Evolutionary conservation across 495 filamentous ascomycete genomes (phyloP), one percentile per base, ranked within the genome.

Genomic region (Lepraria neglecta): DNA sequence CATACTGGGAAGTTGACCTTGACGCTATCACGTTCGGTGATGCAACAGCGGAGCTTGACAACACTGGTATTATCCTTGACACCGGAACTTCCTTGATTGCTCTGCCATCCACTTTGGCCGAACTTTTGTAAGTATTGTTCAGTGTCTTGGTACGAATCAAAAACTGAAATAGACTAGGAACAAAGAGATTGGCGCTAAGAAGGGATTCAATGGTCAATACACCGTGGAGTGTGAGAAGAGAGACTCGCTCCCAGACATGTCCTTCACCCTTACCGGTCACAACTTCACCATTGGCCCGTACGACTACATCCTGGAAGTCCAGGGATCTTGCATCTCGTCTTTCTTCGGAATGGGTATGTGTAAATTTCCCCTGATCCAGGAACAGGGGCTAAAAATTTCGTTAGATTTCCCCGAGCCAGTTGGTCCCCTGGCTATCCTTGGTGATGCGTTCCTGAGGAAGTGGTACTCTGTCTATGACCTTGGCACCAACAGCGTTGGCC

Each of bases 1-100:
- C 95, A 44, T 99, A 99, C 82, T 99, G 95, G 95, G 95, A 99
- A 80, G 92, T 97, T 30, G 91, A 97, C 66, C 85, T 97, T 64
- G 88, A 97, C 69, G 79, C 89, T 50, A 92, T 99, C 76, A 83
- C 85, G 52, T 92, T 96, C 64, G 95, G 94, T 63, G 81, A 89
- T 19, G 80, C 83, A 61, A 82, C 82, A 64, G 94, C 94, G 64
- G 87, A 94, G 67, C 85, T 97, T 57, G 91, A 96, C 50, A 82
- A 88, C 79, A 96, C 91, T 50, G 95, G 95, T 77, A 87, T 90
- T 66, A 97, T 99, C 61, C 86, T 99, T 53, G 95, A 99, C 81
- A 99, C 95, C 61, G 95, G 95, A 65, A 99, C 95, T 72, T 99
- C 95, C 43, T 83, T 99, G 69, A 97, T 97, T 76, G 92, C 92